phyloP scores from a whole-genome alignment of 352 stramenopile species.

The Phytophthora colocasiae region DNA sequence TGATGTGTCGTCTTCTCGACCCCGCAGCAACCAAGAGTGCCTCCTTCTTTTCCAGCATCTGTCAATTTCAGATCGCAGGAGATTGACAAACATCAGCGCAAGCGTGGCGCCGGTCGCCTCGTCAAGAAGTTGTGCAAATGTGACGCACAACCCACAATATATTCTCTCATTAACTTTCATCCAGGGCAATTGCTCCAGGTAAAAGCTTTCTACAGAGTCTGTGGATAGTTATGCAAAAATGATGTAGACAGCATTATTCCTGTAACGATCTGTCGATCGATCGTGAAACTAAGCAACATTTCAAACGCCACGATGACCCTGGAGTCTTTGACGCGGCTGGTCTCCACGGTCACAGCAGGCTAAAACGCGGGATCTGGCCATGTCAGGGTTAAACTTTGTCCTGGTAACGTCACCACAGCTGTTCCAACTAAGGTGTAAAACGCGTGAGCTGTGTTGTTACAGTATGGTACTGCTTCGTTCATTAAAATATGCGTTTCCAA shows the following conservation, averaged over 20 bases:
- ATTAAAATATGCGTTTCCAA: no score
- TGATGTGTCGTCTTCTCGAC: neutral
- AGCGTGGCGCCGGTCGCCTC: no score
- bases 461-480: no score
- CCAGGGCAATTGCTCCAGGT: neutral
- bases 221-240: no score
- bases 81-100: conserved; percentile 5
- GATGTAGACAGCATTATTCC: no score
- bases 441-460: no score
- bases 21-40: neutral
- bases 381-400: neutral
- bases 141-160: neutral
- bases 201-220: neutral
- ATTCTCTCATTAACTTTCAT: neutral
- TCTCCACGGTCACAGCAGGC: conserved; percentile 6
- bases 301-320: neutral
- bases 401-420: neutral
- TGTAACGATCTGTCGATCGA: no score
- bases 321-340: conserved; percentile 3
- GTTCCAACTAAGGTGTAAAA: no score
- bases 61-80: conserved; percentile 6
- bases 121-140: neutral
- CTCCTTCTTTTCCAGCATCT: conserved; percentile 11
- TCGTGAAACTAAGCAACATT: no score
- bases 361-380: neutral